Conservation (phyloP, 768 basidiomycete species). For the Pleurotus djamor region DNA sequence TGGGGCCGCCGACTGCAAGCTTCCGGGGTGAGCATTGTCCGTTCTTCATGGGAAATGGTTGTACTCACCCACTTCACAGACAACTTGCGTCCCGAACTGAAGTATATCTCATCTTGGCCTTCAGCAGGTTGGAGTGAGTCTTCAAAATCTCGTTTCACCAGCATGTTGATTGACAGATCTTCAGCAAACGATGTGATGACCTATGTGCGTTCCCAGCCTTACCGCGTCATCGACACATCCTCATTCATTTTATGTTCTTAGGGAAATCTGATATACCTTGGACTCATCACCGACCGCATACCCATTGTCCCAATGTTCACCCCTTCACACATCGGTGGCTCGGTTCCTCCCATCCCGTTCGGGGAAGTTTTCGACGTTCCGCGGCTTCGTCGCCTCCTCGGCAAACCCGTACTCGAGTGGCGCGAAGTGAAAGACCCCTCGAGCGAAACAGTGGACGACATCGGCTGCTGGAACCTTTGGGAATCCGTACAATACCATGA, state of each 20-base stretch:
- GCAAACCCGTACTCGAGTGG: conserved; percentile 59
- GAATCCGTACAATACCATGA: conserved; percentile 40
- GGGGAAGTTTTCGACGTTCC: conserved; percentile 62
- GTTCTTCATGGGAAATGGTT: neutral
- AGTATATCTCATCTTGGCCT: conserved; percentile 74
- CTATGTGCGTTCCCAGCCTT: conserved; percentile 36
- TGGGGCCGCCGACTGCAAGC: conserved; percentile 51
- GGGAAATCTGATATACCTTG: conserved; percentile 61
- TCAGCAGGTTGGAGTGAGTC: conserved; percentile 76
- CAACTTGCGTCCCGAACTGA: conserved; percentile 55
- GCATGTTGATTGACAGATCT: conserved; percentile 9
- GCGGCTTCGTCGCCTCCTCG: conserved; percentile 40
- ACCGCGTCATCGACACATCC: neutral
- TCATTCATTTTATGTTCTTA: conserved; percentile 11
- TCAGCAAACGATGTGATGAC: conserved; percentile 80
- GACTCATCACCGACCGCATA: conserved; percentile 53
- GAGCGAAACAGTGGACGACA: conserved; percentile 37
- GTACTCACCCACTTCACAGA: conserved; percentile 26
- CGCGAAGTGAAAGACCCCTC: conserved; percentile 52
- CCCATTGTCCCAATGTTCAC: conserved; percentile 59
- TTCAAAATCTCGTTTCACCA: neutral
- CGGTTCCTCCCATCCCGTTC: conserved; percentile 50
- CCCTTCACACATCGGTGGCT: conserved; percentile 51
- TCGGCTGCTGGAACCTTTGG: conserved; percentile 60
- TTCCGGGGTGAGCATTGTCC: conserved; percentile 46